Evolutionary conservation across 164 flowering plant genomes (phyloP), one percentile per base, ranked within the genome.

Genomic region (Stephania yunnanensis): DNA sequence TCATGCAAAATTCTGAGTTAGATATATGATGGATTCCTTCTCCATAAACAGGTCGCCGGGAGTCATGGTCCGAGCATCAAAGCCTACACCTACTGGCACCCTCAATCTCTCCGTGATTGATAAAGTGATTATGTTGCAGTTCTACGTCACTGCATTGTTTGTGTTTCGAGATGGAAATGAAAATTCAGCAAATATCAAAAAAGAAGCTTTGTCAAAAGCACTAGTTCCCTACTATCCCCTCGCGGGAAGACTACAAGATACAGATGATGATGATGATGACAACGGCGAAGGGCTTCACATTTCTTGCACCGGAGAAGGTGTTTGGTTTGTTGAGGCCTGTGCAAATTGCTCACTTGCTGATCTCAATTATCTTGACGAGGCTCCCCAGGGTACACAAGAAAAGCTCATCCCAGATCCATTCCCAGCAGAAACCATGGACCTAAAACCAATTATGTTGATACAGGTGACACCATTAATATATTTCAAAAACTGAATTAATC

Each of bases 31-130:
- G 42, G 42, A 36, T 36, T 36, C 68, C 29, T 65, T 65, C 25
- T 8, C 22, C 10, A 20, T 65, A 20, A 65, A 22, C 68, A 65
- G 68, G 29, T 65, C 25, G 29, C 29, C 68, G 2, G 68, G 68
- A n/a, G 68, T 12, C 29, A 30, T n/a, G 8, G 20, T 65, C 29
- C 68, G 29, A 19, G 2, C 68, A 65, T 17, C 68, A 0, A 3
- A 65, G 68, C 29, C n/a, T 65, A 65, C 68, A n/a, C 68, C 25
- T 30, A 10, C 68, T 65, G 68, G 68, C 68, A 65, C 68, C 8
- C 68, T 65, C 68, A 65, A 19, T 65, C 68, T 65, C 22, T 65
- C 68, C 29, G 20, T 65, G n/a, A 65, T 65, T n/a, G 68, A 65
- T 65, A 65, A 31, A 15, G 20, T 19, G 68, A 8, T 30, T n/a